Evolutionary conservation across 768 basidiomycete species (phyloP).

Genomic region (Boletellus sp.): DNA sequence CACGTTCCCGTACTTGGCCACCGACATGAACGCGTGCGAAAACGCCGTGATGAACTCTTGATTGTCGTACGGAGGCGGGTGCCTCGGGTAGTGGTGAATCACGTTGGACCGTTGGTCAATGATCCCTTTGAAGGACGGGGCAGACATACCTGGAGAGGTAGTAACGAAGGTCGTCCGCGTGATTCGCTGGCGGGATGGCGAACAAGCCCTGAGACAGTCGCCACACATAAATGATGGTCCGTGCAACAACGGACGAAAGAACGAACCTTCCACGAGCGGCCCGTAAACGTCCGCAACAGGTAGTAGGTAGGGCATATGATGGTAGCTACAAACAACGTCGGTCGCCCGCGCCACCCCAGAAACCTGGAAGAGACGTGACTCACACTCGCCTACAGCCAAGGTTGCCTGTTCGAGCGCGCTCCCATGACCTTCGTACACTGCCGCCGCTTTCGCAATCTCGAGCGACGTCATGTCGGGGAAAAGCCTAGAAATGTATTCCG

Average conservation of each 20-base stretch:
- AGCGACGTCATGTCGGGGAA: slow-evolving; percentile 37
- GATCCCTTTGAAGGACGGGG: neutral
- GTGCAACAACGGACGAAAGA: slow-evolving; percentile 16
- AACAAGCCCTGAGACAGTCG: slow-evolving; percentile 25
- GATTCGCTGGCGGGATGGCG: slow-evolving; percentile 27
- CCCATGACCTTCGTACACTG: slow-evolving; percentile 31
- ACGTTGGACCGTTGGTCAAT: too few species aligned
- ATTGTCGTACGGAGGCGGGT: slow-evolving; percentile 21
- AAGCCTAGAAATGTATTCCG: slow-evolving; percentile 30
- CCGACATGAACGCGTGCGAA: slow-evolving; percentile 24
- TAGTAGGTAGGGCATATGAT: slow-evolving; percentile 37
- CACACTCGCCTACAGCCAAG: slow-evolving; percentile 41
- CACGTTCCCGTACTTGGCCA: slow-evolving; percentile 20
- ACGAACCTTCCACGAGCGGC: slow-evolving; percentile 33
- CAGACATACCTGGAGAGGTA: slow-evolving; percentile 34
- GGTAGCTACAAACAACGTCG: slow-evolving; percentile 22
- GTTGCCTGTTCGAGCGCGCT: slow-evolving; percentile 34
- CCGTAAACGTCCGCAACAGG: slow-evolving; percentile 28
- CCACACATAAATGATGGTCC: slow-evolving; percentile 1
- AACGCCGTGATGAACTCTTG: slow-evolving; percentile 29
- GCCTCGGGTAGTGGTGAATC: neutral
- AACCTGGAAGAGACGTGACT: neutral
- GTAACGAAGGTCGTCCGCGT: slow-evolving; percentile 35
- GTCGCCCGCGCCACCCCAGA: neutral
- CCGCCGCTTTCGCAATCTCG: slow-evolving; percentile 24